Base-by-base conservation (phyloP, 208 protist genomes). In the Herpetomonas muscarum region DNA sequence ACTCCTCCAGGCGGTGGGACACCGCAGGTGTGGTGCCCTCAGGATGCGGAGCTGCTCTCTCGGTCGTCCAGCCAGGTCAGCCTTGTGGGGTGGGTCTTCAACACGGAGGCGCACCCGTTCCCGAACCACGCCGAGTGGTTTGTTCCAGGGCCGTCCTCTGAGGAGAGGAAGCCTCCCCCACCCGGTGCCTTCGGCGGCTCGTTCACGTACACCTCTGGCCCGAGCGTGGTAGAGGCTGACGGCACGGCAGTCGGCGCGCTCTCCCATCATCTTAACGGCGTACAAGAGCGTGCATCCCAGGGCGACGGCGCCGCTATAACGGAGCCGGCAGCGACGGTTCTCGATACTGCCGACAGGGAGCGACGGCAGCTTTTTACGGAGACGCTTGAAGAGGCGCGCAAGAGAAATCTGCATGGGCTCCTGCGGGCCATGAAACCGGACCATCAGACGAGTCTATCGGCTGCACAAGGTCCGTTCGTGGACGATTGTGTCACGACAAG, bases 81-180 rank as follows among this genome's bases (percentile, higher is more conserved):
- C 13, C 54, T 55, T 15, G 70, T 73, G 19, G 76, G 66, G 29
- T 78, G 70, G 70, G 53, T 79, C 15, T 78, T 79, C 60, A 79
- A 67, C 36, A 84, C 76, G 21, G 69, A 72, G 63, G 75, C 70
- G n/a, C 75, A 82, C 52, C 55, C 67, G n/a, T 57, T 82, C 34
- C 75, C 75, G 15, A 74, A 78, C 63, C 62, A 50, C 4, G 42
- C 48, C 6, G 70, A 77, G 59, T 77, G 70, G 75, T 78, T 68
- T 65, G 50, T 34, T 7, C 41, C 41, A 41, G 15, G 19, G 17
- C 15, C n/a, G 2, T n/a, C 41, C 24, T 21, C 41, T 21, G 54
- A 17, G 2, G 19, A 31, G n/a, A 15, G 3, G 34, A 15, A 41
- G 19, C 28, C 5, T 3, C 21, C 21, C 29, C 19, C 13, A 12